Percentiles rank a stretch among this genome's conserved stretches.
Evolutionary conservation across 192 early-diverging fungal species (phyloP).

Genomic region (Linnemannia hyalina): DNA sequence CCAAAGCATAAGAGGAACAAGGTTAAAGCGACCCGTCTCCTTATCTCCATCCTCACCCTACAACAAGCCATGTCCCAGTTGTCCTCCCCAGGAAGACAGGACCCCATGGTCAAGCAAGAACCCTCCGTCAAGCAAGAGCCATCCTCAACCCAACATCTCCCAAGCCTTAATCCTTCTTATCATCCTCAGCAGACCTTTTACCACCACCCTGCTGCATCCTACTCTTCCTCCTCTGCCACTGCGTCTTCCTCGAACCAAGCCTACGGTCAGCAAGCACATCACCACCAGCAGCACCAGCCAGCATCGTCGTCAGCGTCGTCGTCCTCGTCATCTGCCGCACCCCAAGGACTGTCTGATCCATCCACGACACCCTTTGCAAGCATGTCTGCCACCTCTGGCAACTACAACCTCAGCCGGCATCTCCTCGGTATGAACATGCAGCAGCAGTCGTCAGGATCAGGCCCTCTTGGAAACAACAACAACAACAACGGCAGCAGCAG

Average conservation of each 20-base stretch:
- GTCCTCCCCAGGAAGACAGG: constrained; percentile 33
- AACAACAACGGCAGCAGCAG: not conserved
- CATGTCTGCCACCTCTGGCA: constrained; percentile 14
- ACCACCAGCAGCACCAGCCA: constrained; percentile 11
- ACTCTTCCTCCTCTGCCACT: constrained; percentile 4
- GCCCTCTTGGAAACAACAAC: not conserved
- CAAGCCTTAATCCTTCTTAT: constrained; percentile 10
- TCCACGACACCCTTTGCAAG: constrained; percentile 12
- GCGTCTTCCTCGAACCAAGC: constrained; percentile 6
- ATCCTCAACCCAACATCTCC: not conserved
- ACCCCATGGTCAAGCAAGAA: constrained; percentile 43
- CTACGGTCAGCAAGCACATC: constrained; percentile 11
- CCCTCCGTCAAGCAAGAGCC: constrained; percentile 5
- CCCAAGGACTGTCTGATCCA: constrained; percentile 5
- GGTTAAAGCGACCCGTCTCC: constrained; percentile 7
- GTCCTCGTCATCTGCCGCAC: constrained; percentile 4
- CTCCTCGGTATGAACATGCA: constrained; percentile 45
- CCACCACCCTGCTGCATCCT: constrained; percentile 12
- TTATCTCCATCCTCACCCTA: not conserved
- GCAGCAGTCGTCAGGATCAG: constrained; percentile 9
- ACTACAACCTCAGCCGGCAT: constrained; percentile 37
- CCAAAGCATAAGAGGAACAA: constrained; percentile 10
- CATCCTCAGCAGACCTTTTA: constrained; percentile 13
- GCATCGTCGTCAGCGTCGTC: constrained; percentile 5
- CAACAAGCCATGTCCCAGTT: constrained; percentile 15